Evolutionary conservation across 2,329 filamentous ascomycete genomes (phyloP).

Genomic region (Lasiodiplodia hormozganensis): DNA sequence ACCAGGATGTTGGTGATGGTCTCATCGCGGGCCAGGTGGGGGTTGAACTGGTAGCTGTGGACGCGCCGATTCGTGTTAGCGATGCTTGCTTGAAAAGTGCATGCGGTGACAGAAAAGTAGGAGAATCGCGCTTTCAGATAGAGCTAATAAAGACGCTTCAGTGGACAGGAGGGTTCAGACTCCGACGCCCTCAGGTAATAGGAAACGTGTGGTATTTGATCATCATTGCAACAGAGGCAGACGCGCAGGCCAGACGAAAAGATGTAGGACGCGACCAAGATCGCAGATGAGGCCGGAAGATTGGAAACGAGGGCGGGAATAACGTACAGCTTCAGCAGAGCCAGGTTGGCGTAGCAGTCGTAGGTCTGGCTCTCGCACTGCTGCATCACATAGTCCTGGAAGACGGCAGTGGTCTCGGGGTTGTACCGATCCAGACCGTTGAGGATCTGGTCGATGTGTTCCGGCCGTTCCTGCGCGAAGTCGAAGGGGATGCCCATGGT

Average conservation of each 20-base stretch:
- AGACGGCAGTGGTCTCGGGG: slow-evolving; percentile 89
- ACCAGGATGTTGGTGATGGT: slow-evolving; percentile 98
- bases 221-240: slow-evolving; percentile 52
- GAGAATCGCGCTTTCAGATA: slow-evolving; percentile 66
- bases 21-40: slow-evolving; percentile 94
- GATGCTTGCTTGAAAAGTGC: slow-evolving; percentile 3
- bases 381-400: slow-evolving; percentile 92
- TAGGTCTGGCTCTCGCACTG: slow-evolving; percentile 96
- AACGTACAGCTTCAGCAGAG: slow-evolving; percentile 94
- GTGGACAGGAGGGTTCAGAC: slow-evolving; percentile 62
- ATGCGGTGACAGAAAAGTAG: slow-evolving; percentile 13
- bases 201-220: slow-evolving; percentile 92
- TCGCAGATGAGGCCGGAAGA: slow-evolving; percentile 33
- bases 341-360: slow-evolving; percentile 96
- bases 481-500: slow-evolving; percentile 69
- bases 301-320: slow-evolving; percentile 1
- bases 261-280: slow-evolving; percentile 26
- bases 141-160: slow-evolving; percentile 78
- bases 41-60: slow-evolving; percentile 97
- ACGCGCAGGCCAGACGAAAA: not conserved
- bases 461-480: slow-evolving; percentile 89
- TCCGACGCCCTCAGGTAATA: slow-evolving; percentile 86
- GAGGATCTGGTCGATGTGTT: slow-evolving; percentile 90
- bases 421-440: slow-evolving; percentile 99
- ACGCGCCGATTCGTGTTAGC: slow-evolving; percentile 25